Evolutionary conservation across 352 stramenopile species (phyloP).

Genomic region (Phytopythium vexans): DNA sequence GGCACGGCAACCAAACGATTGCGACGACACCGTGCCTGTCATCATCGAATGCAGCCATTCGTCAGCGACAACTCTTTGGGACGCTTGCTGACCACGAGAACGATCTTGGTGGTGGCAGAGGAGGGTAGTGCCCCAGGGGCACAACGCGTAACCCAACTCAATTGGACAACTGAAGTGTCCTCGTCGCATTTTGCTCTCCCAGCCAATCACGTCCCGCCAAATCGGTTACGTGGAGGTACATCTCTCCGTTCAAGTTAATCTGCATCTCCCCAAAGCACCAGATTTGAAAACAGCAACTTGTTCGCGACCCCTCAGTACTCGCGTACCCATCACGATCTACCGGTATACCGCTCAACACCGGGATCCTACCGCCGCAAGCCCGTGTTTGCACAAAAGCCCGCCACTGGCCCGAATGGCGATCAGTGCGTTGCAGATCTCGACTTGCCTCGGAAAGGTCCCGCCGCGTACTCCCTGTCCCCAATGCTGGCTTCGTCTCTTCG

Average conservation of each 20-base stretch:
- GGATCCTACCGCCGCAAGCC: not conserved
- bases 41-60: not conserved
- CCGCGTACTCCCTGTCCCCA: not conserved
- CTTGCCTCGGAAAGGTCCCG: not conserved
- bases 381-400: not conserved
- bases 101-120: not conserved
- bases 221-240: not conserved
- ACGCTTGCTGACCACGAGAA: not conserved
- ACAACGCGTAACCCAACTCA: not conserved
- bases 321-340: conserved; percentile 3
- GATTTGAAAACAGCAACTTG: not conserved
- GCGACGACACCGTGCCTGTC: too few relatives aligned
- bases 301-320: not conserved
- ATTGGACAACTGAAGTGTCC: not conserved
- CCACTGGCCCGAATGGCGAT: conserved; percentile 3
- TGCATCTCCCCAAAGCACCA: not conserved
- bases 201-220: not conserved
- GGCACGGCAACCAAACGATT: too few relatives aligned
- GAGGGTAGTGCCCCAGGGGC: not conserved
- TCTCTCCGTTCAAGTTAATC: not conserved
- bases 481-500: conserved; percentile 44
- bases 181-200: not conserved
- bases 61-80: not conserved
- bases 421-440: conserved; percentile 5
- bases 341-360: not conserved